Percentiles rank a stretch among this genome's conserved stretches.
Evolutionary conservation across 2,329 filamentous ascomycete species (phyloP).

Genomic region (Bipolaris cookei): DNA sequence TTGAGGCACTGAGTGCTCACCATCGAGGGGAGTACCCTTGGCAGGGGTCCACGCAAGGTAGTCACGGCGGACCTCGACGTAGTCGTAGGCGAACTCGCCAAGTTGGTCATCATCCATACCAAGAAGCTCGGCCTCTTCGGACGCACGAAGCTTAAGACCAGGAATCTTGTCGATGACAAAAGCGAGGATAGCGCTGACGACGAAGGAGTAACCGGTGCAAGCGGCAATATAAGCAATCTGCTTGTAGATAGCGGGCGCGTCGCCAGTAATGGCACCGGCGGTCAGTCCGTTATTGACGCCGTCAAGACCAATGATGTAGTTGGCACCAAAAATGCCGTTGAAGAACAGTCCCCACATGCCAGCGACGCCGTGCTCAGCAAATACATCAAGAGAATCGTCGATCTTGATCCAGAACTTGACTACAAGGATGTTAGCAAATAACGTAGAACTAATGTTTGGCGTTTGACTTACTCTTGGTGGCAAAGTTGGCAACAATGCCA

Average conservation of each 20-base stretch:
- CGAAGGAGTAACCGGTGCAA: constrained; percentile 70
- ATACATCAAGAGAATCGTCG: constrained; percentile 88
- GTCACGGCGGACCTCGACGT: constrained; percentile 85
- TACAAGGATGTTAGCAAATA: constrained; percentile 39
- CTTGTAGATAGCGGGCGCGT: constrained; percentile 77
- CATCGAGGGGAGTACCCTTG: constrained; percentile 66
- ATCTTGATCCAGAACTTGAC: constrained; percentile 78
- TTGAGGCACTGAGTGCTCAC: constrained; percentile 68
- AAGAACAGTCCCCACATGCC: constrained; percentile 81
- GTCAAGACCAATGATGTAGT: constrained; percentile 76
- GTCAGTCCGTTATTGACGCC: constrained; percentile 70
- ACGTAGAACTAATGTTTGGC: not conserved
- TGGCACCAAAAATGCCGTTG: constrained; percentile 77
- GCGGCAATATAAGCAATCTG: constrained; percentile 79
- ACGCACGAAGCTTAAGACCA: constrained; percentile 78
- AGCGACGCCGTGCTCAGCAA: constrained; percentile 86
- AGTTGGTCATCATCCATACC: constrained; percentile 92
- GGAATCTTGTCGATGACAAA: constrained; percentile 77
- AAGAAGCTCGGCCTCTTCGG: constrained; percentile 80
- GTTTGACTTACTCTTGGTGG: constrained; percentile 76
- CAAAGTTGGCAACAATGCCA: constrained; percentile 78
- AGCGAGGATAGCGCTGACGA: constrained; percentile 74
- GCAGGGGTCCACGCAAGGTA: constrained; percentile 87
- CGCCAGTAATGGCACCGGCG: constrained; percentile 73
- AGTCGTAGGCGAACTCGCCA: constrained; percentile 89